phyloP scores from a whole-genome alignment of 2,329 filamentous ascomycete genomes.

The Camptophora hylomeconis region DNA sequence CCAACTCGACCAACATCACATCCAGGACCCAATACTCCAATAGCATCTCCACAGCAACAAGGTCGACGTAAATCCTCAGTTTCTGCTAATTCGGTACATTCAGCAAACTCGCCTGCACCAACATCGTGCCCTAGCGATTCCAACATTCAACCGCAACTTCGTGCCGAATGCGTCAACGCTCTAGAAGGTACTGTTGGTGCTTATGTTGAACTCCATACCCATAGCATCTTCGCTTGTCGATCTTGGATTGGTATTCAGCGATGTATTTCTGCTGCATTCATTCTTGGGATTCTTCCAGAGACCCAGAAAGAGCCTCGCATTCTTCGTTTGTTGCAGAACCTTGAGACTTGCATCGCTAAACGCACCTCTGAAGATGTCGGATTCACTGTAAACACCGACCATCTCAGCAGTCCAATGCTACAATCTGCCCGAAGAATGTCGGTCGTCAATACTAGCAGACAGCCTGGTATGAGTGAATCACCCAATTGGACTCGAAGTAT shows the following conservation, averaged over 20 bases:
- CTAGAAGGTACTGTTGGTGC: slow-evolving; percentile 45
- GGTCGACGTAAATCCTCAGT: slow-evolving; percentile 8
- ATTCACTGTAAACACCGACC: no score
- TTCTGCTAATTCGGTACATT: no score
- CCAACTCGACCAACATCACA: slow-evolving; percentile 12
- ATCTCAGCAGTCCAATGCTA: no score
- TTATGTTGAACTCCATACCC: slow-evolving; percentile 42
- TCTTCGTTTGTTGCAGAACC: slow-evolving; percentile 26
- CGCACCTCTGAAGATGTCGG: slow-evolving; percentile 21
- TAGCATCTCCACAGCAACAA: slow-evolving; percentile 3
- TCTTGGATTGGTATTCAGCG: slow-evolving; percentile 36
- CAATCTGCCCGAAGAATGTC: slow-evolving; percentile 3
- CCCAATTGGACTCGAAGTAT: slow-evolving; percentile 34
- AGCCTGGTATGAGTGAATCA: slow-evolving; percentile 8
- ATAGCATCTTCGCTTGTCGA: slow-evolving; percentile 29
- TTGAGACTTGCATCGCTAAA: slow-evolving; percentile 32
- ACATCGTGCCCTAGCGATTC: slow-evolving; percentile 8
- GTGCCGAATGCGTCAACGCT: slow-evolving; percentile 42
- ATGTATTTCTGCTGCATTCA: slow-evolving; percentile 34
- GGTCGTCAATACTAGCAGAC: slow-evolving; percentile 1
- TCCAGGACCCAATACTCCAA: slow-evolving; percentile 10
- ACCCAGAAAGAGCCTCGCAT: slow-evolving; percentile 28
- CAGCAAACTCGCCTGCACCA: slow-evolving; percentile 6
- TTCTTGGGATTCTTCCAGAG: slow-evolving; percentile 33
- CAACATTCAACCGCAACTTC: slow-evolving; percentile 22